A percentile compares a stretch with the other conserved stretches of the same genome.
Conservation (phyloP, 768 basidiomycete species). For the Russula vinacea region DNA sequence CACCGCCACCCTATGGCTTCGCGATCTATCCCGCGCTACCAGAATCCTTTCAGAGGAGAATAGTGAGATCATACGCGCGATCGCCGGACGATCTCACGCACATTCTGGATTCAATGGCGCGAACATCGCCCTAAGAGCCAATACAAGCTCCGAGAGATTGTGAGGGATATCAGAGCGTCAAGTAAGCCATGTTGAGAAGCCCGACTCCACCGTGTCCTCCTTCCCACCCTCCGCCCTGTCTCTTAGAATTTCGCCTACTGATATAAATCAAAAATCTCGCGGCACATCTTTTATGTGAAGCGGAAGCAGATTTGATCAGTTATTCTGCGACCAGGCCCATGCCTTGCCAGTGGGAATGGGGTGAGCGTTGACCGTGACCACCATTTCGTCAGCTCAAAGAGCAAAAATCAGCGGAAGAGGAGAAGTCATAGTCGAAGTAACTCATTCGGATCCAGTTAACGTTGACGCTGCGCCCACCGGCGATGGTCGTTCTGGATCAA, state of each 20-base stretch:
- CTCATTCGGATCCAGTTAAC: background rate
- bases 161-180: background rate
- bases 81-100: background rate
- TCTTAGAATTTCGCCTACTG: no score
- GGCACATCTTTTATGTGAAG: no score
- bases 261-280: no score
- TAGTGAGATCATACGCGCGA: background rate
- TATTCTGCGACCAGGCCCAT: background rate
- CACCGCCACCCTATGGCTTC: background rate
- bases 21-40: background rate
- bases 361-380: background rate
- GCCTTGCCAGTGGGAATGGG: background rate
- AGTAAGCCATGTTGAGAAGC: background rate
- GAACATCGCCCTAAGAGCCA: background rate
- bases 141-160: background rate
- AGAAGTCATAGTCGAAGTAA: background rate
- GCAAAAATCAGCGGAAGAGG: background rate
- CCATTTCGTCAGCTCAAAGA: background rate
- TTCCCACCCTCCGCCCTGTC: no score
- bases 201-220: no score
- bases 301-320: no score
- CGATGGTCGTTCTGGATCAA: background rate
- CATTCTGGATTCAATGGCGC: background rate
- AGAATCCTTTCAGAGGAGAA: background rate
- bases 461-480: background rate